Evolutionary conservation across 2,329 filamentous ascomycete genomes (phyloP).

Genomic region (Colletotrichum sp.): DNA sequence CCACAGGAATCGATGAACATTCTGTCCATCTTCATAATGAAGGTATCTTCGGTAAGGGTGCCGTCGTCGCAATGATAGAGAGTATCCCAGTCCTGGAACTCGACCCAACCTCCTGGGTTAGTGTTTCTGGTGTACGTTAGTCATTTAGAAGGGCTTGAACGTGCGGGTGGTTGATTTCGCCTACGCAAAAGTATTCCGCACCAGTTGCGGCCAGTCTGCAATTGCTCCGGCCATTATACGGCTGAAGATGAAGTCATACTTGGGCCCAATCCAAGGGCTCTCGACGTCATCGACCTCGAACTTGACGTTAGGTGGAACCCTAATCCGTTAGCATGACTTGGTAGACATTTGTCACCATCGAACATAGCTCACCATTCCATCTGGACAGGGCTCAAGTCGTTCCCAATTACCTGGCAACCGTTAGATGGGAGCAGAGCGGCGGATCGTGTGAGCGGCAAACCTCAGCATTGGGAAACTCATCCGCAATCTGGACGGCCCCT

Average conservation of each 20-base stretch:
- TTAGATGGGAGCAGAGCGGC: too few species aligned
- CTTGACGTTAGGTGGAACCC: slow-evolving; percentile 66
- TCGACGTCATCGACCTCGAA: slow-evolving; percentile 72
- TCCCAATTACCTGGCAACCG: not conserved
- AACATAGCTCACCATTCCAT: not conserved
- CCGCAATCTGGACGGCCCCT: not conserved
- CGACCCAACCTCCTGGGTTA: slow-evolving; percentile 36
- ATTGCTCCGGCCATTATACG: not conserved
- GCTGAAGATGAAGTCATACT: slow-evolving; percentile 36
- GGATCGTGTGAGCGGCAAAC: not conserved
- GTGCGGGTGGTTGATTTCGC: too few species aligned
- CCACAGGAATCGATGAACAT: slow-evolving; percentile 24
- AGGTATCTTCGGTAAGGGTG: not conserved
- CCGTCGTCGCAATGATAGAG: slow-evolving; percentile 26
- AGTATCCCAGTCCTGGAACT: slow-evolving; percentile 27
- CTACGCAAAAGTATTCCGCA: not conserved
- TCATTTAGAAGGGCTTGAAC: not conserved
- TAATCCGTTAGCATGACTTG: not conserved
- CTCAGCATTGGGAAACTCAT: not conserved
- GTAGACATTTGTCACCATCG: too few species aligned
- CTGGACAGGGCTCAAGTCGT: slow-evolving; percentile 3
- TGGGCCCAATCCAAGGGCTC: slow-evolving; percentile 45
- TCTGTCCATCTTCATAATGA: slow-evolving; percentile 19
- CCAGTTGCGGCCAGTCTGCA: not conserved
- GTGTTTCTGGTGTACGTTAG: slow-evolving; percentile 27